Conservation (phyloP, 768 basidiomycete genomes). For the Russula compacta region DNA sequence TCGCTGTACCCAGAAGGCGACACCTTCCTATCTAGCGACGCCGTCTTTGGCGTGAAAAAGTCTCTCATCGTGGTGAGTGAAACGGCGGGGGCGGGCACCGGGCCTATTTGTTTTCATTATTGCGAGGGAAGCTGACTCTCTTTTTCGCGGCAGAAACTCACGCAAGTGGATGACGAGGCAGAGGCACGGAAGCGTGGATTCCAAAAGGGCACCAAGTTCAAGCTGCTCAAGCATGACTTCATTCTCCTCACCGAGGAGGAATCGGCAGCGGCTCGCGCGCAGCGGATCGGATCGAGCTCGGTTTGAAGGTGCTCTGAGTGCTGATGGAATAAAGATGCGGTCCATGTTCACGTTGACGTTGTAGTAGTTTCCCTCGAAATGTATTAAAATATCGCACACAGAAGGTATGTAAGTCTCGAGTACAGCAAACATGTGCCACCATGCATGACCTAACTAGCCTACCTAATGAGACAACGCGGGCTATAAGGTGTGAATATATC, state of each 20-base stretch:
- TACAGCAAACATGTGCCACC: background rate
- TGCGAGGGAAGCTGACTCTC: background rate
- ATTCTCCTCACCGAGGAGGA: slow-evolving; percentile 37
- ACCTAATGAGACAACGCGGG: background rate
- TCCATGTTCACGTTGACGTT: background rate
- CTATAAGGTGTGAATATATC: background rate
- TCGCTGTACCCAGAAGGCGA: slow-evolving; percentile 70
- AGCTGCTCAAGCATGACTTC: slow-evolving; percentile 39
- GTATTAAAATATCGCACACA: background rate
- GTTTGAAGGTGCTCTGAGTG: background rate
- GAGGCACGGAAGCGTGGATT: slow-evolving; percentile 51
- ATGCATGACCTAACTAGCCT: background rate
- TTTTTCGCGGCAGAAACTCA: slow-evolving; percentile 30
- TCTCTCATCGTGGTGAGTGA: slow-evolving; percentile 63
- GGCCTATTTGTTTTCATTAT: background rate
- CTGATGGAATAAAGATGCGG: background rate
- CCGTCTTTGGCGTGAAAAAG: slow-evolving; percentile 75
- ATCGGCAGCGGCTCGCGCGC: slow-evolving; percentile 26
- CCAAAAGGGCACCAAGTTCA: slow-evolving; percentile 38
- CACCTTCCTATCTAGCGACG: slow-evolving; percentile 55
- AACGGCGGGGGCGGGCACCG: background rate
- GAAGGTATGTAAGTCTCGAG: background rate
- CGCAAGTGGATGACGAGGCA: slow-evolving; percentile 43
- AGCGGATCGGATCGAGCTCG: background rate
- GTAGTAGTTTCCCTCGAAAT: slow-evolving; percentile 3